Evolutionary conservation across 257 asterid species (phyloP), one percentile per base, ranked within the genome.

Genomic region (Petrea volubilis): DNA sequence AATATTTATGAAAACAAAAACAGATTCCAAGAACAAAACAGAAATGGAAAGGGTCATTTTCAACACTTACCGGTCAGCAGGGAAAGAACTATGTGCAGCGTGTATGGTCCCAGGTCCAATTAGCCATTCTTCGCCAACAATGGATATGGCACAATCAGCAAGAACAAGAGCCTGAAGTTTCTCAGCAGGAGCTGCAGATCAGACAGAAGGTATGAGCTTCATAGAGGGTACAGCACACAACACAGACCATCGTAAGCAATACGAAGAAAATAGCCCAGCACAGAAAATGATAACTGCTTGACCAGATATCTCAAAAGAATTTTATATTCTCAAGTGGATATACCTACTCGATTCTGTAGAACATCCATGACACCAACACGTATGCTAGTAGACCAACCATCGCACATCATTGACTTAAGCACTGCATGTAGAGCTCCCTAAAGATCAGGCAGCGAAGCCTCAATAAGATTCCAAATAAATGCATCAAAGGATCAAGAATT

Each of bases 261-360:
- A 56, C 4, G 14, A 43, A 43, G 41, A 64, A 59, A 33, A 31
- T 23, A 23, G 14, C 59, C 33, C 49, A 29, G 21, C 38, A 28
- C 52, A 56, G n/a, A 24, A 23, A n/a, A 63, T 3, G 15, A 31
- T 40, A 51, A 41, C 46, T 56, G 60, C 67, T 44, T 13, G 24
- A 58, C 63, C 12, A 17, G 34, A 68, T 53, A 29, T 46, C 41
- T 12, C 20, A 52, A 64, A 33, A 51, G 51, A 15, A 36, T 29
- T 20, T 52, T 31, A 24, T 60, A 49, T 74, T 46, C 64, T 28
- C 33, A 34, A 71, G 60, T 33, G 63, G 60, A 71, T 86, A 59
- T 88, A 91, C 99, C 99, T 5, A 89, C 95, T 65, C 97, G 88
- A 74, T 86, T 94, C 74, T 89, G 93, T 77, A 94, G 78, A 79